Conservation (phyloP, 148 eudicot species). For the Arctostaphylos glauca region DNA sequence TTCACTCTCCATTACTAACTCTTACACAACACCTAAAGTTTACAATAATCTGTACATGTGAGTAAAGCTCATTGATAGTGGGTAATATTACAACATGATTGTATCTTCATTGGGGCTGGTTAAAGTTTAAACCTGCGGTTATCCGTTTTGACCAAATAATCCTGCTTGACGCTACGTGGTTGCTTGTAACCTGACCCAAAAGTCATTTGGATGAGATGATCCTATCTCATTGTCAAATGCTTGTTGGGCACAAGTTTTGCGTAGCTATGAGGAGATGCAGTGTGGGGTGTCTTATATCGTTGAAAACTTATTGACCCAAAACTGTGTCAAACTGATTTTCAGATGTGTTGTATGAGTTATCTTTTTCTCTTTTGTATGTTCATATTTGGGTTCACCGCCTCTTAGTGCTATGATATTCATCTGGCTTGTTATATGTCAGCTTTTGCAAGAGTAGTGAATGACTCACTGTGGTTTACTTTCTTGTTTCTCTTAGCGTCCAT, state of each 20-base stretch:
- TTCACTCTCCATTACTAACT: too few relatives aligned
- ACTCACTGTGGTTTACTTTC: neutral
- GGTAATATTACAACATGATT: neutral
- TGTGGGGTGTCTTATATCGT: neutral
- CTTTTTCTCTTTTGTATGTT: neutral
- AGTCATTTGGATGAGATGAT: too few relatives aligned
- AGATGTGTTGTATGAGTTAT: neutral
- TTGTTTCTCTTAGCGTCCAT: neutral
- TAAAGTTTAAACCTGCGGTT: neutral
- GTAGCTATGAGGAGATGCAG: neutral
- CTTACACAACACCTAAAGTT: neutral
- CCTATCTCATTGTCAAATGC: neutral
- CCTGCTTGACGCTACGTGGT: neutral
- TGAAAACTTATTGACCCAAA: neutral
- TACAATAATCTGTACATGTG: neutral
- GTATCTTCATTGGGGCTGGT: neutral
- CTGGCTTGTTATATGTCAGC: neutral
- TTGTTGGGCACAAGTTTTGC: neutral
- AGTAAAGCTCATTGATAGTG: neutral
- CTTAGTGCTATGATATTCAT: neutral
- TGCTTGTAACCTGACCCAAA: neutral
- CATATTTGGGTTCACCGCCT: neutral
- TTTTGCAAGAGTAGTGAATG: neutral
- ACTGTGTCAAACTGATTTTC: neutral
- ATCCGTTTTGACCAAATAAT: neutral